These are phyloP conservation scores for Diaporthe sp. DNA, from an alignment of 2,329 filamentous ascomycete genomes.

Conservation along the genomic window DNA sequence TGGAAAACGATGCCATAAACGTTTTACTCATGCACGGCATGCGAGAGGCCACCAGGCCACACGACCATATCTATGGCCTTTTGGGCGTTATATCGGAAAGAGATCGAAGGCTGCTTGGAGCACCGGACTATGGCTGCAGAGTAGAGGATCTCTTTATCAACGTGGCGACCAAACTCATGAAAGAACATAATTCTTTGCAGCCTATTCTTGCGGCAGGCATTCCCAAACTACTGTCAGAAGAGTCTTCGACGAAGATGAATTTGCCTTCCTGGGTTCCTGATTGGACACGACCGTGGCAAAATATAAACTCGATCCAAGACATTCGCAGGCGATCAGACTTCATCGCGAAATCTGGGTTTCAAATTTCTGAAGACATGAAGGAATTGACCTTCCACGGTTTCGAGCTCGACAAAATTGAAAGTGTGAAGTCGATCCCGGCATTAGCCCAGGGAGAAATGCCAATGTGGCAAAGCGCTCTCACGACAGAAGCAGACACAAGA, in stretches of 20 bases:
- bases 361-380: not conserved
- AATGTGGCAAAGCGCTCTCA: not conserved
- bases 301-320: too few relatives aligned
- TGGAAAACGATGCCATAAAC: accelerated
- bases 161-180: not conserved
- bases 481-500: not conserved
- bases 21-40: accelerated
- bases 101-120: not conserved
- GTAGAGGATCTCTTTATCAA: not conserved
- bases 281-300: not conserved
- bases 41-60: not conserved
- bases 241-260: not conserved
- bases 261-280: conserved; percentile 3
- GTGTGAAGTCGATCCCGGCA: not conserved
- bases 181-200: not conserved
- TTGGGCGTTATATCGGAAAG: not conserved
- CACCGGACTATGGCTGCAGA: not conserved
- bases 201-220: not conserved
- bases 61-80: not conserved
- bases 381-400: not conserved
- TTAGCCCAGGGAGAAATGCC: not conserved
- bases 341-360: not conserved
- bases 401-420: not conserved
- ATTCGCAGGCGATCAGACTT: not conserved
- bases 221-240: accelerated